Evolutionary conservation across 805 yeast genomes (phyloP), one percentile per base, ranked within the genome.

Genomic region (Lipomyces orientalis): DNA sequence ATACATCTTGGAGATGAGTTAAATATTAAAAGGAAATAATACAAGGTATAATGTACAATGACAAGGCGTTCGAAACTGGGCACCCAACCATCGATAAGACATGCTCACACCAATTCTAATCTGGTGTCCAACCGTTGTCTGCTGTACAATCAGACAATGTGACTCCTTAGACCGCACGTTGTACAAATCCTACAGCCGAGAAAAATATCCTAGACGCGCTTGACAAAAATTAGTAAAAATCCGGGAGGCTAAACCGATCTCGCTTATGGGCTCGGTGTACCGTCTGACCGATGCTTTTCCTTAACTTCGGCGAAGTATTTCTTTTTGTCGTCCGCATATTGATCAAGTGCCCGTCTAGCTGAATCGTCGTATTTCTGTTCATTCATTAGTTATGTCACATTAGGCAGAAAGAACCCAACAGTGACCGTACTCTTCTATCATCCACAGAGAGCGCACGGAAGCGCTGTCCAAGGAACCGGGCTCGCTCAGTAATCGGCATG

Each of bases 401-500:
- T 43, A 16, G 49, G 19, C n/a, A 8, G 49, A 3, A 16, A 43
- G 29, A 16, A 4, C 22, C 16, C 2, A 9, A 43, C 22, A 19
- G 22, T 16, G n/a, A 43, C n/a, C 12, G 16, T 16, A 43, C 49
- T n/a, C 49, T 43, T 43, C 49, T 43, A 14, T 16, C 49, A n/a
- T 43, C 49, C 4, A 43, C 49, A 4, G 49, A n/a, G 49, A 43
- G 49, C 49, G 49, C 25, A 6, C 49, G 49, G 49, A 43, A 43
- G 8, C 19, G 43, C 4, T 61, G n/a, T 25, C 34, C 37, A 33
- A 39, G 22, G 33, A 22, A 19, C n/a, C 22, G 34, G 29, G 39
- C 31, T 19, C 65, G 39, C 31, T 37, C 64, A n/a, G 65, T n/a
- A 19, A 35, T 33, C 29, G 25, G 56, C 35, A 52, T 19, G 29